phyloP scores from a whole-genome alignment of 2,329 filamentous ascomycete genomes.

The Ascochyta fabae region DNA sequence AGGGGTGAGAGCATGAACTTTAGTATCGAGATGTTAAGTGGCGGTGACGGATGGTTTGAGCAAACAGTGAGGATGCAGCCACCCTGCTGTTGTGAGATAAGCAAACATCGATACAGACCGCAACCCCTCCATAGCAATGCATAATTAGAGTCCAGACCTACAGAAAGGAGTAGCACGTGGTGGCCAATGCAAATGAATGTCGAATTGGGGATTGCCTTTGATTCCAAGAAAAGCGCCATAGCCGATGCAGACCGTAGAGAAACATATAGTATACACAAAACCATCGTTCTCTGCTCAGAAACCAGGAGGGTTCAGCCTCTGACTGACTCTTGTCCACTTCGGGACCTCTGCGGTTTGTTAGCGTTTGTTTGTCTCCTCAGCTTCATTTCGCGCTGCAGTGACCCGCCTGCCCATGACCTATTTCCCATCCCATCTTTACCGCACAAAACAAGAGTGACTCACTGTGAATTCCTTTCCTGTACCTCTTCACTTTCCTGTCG shows the following conservation, averaged over 20 bases:
- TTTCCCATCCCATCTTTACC: neutral
- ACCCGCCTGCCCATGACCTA: too few relatives aligned
- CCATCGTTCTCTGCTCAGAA: constrained; percentile 61
- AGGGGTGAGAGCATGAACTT: neutral
- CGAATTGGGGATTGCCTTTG: constrained; percentile 6
- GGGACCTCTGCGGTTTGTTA: constrained; percentile 64
- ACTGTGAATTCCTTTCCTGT: constrained; percentile 98
- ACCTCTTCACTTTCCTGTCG: constrained; percentile 92
- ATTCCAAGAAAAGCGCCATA: constrained; percentile 20
- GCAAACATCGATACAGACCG: neutral
- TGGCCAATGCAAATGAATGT: neutral
- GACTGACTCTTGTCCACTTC: constrained; percentile 93
- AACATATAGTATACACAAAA: constrained; percentile 37
- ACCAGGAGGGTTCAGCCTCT: constrained; percentile 91
- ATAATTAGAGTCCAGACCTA: neutral
- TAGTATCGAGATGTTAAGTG: neutral
- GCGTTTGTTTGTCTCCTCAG: constrained; percentile 52
- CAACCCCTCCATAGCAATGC: neutral
- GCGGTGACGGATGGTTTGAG: neutral
- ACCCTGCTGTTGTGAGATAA: neutral
- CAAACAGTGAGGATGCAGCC: neutral
- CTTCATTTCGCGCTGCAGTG: too few relatives aligned
- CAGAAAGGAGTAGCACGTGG: neutral
- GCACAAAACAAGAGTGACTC: constrained; percentile 52
- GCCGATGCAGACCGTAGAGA: constrained; percentile 27